phyloP scores from a whole-genome alignment of 2,329 filamentous ascomycete species.

The Dactylellina parvicollis region DNA sequence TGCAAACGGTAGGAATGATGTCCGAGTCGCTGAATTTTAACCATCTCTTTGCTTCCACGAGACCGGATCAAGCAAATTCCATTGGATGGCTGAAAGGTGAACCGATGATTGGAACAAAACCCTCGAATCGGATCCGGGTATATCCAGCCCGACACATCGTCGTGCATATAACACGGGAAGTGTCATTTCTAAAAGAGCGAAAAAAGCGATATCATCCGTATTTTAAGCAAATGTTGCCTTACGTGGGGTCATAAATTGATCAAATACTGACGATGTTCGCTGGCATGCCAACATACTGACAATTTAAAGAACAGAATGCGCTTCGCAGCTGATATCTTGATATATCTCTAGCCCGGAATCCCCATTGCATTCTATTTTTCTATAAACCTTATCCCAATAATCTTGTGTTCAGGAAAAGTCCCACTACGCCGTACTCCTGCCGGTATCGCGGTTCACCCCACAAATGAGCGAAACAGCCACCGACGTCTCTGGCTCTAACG shows the following conservation, averaged over 20 bases:
- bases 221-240: too few species aligned
- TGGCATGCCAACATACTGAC: slow-evolving; percentile 6
- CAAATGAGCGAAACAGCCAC: slow-evolving; percentile 36
- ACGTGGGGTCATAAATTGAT: not conserved
- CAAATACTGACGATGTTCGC: not conserved
- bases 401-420: not conserved
- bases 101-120: not conserved
- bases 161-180: not conserved
- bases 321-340: not conserved
- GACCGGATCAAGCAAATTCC: too few species aligned
- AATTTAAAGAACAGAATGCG: too few species aligned
- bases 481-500: slow-evolving; percentile 1
- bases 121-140: slow-evolving; percentile 1
- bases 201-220: not conserved
- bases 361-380: not conserved
- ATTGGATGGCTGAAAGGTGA: not conserved
- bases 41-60: too few species aligned
- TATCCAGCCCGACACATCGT: not conserved
- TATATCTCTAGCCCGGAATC: not conserved
- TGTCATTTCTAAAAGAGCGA: not conserved
- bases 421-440: not conserved
- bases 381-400: not conserved
- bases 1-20: not conserved
- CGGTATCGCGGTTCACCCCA: not conserved
- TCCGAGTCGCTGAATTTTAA: too few species aligned